Conservation (phyloP, 192 early-diverging fungal genomes). For the Backusella parvicylindrica region DNA sequence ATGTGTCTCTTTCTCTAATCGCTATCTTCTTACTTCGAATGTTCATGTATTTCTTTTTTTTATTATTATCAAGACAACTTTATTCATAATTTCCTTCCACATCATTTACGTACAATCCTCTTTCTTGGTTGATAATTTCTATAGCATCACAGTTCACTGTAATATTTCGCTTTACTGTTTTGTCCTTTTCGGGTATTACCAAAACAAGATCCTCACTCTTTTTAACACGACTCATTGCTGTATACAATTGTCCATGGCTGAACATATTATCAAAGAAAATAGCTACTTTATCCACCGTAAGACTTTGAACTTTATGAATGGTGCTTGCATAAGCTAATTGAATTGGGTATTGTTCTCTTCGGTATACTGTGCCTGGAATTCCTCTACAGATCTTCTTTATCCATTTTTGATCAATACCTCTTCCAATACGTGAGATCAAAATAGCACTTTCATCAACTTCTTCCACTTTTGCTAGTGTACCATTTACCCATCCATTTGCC, state of each 20-base stretch:
- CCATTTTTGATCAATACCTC: background rate
- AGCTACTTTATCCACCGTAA: background rate
- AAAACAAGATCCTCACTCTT: too few relatives aligned
- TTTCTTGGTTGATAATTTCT: too few relatives aligned
- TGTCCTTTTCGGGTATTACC: too few relatives aligned
- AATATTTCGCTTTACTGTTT: too few relatives aligned
- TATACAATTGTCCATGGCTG: background rate
- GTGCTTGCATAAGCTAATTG: background rate
- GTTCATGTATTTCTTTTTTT: too few relatives aligned
- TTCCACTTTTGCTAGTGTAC: background rate
- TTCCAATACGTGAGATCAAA: background rate
- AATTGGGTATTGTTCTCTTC: background rate
- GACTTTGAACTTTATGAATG: background rate
- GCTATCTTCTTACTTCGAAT: too few relatives aligned
- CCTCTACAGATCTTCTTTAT: background rate
- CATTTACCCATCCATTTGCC: background rate
- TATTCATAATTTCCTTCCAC: too few relatives aligned
- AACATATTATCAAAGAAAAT: background rate
- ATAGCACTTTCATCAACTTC: background rate
- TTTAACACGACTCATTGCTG: background rate
- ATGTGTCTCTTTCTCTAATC: too few relatives aligned
- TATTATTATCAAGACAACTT: too few relatives aligned
- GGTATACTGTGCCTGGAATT: background rate
- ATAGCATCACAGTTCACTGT: too few relatives aligned
- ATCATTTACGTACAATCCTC: too few relatives aligned